Evolutionary conservation across 371 early-diverging fungal species (phyloP), one percentile per base, ranked within the genome.

Genomic region (Actinomortierella ambigua): DNA sequence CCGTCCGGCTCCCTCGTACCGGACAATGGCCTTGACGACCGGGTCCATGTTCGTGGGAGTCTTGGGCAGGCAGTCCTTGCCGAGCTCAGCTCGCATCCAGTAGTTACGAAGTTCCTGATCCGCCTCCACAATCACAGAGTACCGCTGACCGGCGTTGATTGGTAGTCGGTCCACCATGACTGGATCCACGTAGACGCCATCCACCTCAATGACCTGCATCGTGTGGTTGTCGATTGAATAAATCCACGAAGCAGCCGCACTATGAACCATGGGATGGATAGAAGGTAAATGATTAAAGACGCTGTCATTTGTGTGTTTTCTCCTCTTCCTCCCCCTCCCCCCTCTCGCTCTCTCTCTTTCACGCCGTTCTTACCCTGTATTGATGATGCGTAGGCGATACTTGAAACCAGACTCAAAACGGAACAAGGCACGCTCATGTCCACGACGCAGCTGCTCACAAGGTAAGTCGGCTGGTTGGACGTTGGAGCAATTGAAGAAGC

Each of bases 171-270:
- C 77, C 22, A 77, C 77, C 53, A 63, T 58, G 40, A 68, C 47
- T 5, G 71, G 69, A 20, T 75, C 75, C 40, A 75, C 46, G 39
- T 73, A 56, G 11, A 69, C 69, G 14, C 75, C 77, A 14, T 77
- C 77, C 1, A 63, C 77, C 52, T 77, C 75, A 58, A 77, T 75
- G 20, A 77, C 73, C 29, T 64, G 59, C 24, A 77, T 6, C 13
- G 53, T 41, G 40, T 77, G 77, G 15, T 69, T 59, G 55, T 77
- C 77, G n/a, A 77, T 63, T 18, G 77, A 77, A 51, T 75, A 77
- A 42, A 68, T 23, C 39, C 58, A 68, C n/a, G 71, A 39, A 0
- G 75, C 57, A 5, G 71, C 68, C 29, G 77, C 73, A 55, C 77
- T 76, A 59, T 46, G 52, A 54, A 54, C 55, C 54, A 60, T 54